Evolutionary conservation across 306 rosid genomes (phyloP).

Genomic region (Rosa rugosa): DNA sequence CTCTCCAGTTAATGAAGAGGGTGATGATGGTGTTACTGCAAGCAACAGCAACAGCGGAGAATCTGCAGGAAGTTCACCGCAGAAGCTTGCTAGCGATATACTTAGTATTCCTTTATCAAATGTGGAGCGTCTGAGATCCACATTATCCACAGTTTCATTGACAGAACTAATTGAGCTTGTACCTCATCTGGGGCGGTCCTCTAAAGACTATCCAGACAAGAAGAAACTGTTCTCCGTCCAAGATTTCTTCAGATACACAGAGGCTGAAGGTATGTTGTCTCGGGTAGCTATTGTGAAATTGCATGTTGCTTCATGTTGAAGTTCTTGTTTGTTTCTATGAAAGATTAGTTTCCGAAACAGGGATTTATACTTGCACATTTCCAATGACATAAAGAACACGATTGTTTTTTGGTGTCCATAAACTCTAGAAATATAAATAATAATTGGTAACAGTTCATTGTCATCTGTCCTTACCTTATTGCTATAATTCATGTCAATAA

Average conservation of each 20-base stretch:
- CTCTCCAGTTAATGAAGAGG: slow-evolving; percentile 59
- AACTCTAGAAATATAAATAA: background rate
- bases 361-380: background rate
- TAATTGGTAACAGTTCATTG: background rate
- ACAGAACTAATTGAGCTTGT: slow-evolving; percentile 88
- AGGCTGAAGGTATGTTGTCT: slow-evolving; percentile 81
- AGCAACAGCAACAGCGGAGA: slow-evolving; percentile 60
- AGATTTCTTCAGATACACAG: slow-evolving; percentile 98
- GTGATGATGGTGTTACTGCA: slow-evolving; percentile 44
- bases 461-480: background rate
- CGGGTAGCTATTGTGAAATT: slow-evolving; percentile 10
- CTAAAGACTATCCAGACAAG: slow-evolving; percentile 96
- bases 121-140: slow-evolving; percentile 94
- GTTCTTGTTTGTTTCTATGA: slow-evolving; percentile 13
- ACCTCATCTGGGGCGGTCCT: slow-evolving; percentile 70
- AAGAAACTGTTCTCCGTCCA: slow-evolving; percentile 89
- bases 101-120: slow-evolving; percentile 91
- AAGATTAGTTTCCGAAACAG: background rate
- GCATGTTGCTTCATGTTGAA: slow-evolving; percentile 18
- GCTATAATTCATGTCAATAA: background rate
- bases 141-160: slow-evolving; percentile 81
- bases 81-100: slow-evolving; percentile 77
- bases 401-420: background rate
- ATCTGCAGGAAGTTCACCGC: slow-evolving; percentile 61
- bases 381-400: background rate